phyloP scores from a whole-genome alignment of 202 grass and related monocot genomes.

The Eragrostis tef region DNA sequence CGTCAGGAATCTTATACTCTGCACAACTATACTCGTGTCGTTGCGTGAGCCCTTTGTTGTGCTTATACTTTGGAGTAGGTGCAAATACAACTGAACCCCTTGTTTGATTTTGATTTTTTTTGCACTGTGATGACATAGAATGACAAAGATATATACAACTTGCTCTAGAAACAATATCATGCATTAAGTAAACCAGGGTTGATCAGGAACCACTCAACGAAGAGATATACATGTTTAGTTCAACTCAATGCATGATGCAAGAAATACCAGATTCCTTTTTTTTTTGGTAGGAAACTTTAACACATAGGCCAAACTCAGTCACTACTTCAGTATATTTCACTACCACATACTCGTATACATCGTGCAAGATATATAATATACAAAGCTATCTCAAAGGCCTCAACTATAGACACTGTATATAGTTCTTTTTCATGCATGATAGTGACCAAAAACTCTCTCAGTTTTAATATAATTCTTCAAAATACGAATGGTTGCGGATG shows the following conservation, averaged over 20 bases:
- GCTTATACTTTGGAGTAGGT: conserved; percentile 14
- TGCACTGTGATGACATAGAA: not conserved
- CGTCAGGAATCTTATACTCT: not conserved
- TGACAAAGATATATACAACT: not conserved
- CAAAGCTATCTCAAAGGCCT: not conserved
- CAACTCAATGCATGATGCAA: conserved; percentile 37
- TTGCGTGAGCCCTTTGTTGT: not conserved
- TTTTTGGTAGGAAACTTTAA: not conserved
- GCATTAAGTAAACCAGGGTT: not conserved
- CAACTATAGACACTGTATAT: not conserved
- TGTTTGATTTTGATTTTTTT: not conserved
- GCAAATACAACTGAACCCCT: conserved; percentile 3
- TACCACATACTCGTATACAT: not conserved
- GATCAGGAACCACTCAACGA: conserved; percentile 8
- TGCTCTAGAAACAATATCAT: not conserved
- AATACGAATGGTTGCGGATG: not conserved
- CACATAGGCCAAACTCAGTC: conserved; percentile 34
- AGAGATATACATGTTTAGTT: conserved; percentile 33
- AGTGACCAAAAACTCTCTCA: not conserved
- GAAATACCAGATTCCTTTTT: not conserved
- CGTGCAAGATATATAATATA: conserved; percentile 8
- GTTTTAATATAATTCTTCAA: not conserved
- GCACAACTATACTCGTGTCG: not conserved
- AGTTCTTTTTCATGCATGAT: not conserved
- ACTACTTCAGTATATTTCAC: not conserved